phyloP scores from a whole-genome alignment of 306 rosid species.

The Clitoria ternatea region DNA sequence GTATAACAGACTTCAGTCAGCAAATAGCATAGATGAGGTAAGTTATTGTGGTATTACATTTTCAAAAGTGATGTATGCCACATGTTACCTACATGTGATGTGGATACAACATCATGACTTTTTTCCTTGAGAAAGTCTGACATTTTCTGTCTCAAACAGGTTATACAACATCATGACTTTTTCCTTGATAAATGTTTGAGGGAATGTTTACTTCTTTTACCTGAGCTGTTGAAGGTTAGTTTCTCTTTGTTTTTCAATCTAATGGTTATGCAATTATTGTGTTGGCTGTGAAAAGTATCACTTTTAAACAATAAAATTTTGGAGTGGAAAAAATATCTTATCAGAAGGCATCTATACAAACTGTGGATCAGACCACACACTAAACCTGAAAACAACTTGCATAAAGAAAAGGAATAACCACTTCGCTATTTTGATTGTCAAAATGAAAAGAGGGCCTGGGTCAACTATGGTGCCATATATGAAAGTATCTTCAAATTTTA shows the following conservation, averaged over 20 bases:
- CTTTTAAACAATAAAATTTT: background rate
- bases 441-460: background rate
- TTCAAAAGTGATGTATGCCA: background rate
- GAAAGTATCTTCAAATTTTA: too few species aligned
- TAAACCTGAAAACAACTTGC: background rate
- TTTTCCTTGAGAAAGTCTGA: slow-evolving; percentile 16
- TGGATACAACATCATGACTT: too few species aligned
- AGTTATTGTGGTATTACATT: slow-evolving; percentile 3
- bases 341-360: background rate
- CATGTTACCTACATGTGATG: slow-evolving; percentile 2
- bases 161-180: slow-evolving; percentile 88
- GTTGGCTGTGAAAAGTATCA: background rate
- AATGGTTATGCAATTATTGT: slow-evolving; percentile 1
- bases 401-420: background rate
- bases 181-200: slow-evolving; percentile 92
- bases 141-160: slow-evolving; percentile 60
- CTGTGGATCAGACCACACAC: background rate
- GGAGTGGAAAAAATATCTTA: background rate
- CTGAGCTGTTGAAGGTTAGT: slow-evolving; percentile 89
- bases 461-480: background rate
- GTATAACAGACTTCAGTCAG: slow-evolving; percentile 81
- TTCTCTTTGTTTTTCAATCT: background rate
- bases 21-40: slow-evolving; percentile 95
- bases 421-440: background rate
- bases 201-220: slow-evolving; percentile 91